Conservation (phyloP, 192 early-diverging fungal genomes). For the Rhizophagus clarus region DNA sequence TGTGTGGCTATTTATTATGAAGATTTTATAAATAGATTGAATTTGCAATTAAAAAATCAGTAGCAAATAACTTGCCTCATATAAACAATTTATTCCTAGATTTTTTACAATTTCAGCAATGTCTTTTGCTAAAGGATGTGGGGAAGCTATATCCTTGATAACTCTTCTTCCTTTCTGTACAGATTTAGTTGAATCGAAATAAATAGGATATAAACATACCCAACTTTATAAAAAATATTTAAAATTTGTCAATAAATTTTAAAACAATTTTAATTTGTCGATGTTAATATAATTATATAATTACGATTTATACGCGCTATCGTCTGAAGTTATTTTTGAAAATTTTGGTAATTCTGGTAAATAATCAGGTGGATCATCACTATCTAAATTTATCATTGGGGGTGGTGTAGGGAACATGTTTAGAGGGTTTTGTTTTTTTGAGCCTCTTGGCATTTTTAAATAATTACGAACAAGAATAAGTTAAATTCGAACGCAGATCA, state of each 20-base stretch:
- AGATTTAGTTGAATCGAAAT: slow-evolving; percentile 62
- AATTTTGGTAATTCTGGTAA: background rate
- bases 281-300: background rate
- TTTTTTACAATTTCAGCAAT: slow-evolving; percentile 58
- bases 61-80: slow-evolving; percentile 48
- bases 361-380: slow-evolving; percentile 10
- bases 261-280: background rate
- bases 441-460: background rate
- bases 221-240: slow-evolving; percentile 42
- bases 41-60: background rate
- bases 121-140: slow-evolving; percentile 58
- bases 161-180: slow-evolving; percentile 59
- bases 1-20: slow-evolving; percentile 40
- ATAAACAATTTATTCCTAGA: slow-evolving; percentile 56
- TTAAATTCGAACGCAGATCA: too few relatives aligned
- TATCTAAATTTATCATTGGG: background rate
- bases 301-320: slow-evolving; percentile 20
- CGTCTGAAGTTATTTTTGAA: slow-evolving; percentile 4
- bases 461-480: background rate
- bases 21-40: background rate
- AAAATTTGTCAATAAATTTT: background rate
- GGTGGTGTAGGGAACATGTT: background rate
- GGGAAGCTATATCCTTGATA: slow-evolving; percentile 45
- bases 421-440: slow-evolving; percentile 13
- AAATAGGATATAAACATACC: slow-evolving; percentile 70